phyloP scores from a whole-genome alignment of 2,329 filamentous ascomycete species.

The Meredithiella fracta region DNA sequence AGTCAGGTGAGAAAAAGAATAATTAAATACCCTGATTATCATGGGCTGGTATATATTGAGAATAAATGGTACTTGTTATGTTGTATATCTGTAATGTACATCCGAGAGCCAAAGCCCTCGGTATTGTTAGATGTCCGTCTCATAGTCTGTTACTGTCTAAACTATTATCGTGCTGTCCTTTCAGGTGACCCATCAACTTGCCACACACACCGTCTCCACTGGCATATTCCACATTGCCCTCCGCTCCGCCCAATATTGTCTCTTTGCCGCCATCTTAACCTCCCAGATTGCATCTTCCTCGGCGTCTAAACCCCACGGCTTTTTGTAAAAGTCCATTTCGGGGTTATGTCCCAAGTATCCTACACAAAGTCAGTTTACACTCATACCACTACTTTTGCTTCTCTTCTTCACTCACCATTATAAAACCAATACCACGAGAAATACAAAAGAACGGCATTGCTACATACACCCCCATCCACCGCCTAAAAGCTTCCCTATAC shows the following conservation, averaged over 20 bases:
- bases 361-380: neutral
- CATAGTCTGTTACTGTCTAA: neutral
- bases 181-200: neutral
- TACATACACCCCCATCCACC: slow-evolving; percentile 12
- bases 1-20: neutral
- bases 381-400: too few relatives aligned
- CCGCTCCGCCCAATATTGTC: neutral
- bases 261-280: neutral
- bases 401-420: neutral
- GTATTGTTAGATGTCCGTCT: neutral
- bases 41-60: neutral
- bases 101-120: neutral
- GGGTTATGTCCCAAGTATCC: neutral
- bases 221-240: slow-evolving; percentile 2
- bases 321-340: slow-evolving; percentile 1
- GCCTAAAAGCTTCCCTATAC: slow-evolving; percentile 11
- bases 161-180: neutral
- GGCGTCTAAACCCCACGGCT: neutral
- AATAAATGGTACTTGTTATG: neutral
- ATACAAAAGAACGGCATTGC: slow-evolving; percentile 10
- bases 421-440: slow-evolving; percentile 11
- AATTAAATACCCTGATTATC: neutral
- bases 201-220: neutral
- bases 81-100: neutral
- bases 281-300: neutral